Conservation (phyloP, 176 grass and related monocot species). For the Cenchrus americanus region DNA sequence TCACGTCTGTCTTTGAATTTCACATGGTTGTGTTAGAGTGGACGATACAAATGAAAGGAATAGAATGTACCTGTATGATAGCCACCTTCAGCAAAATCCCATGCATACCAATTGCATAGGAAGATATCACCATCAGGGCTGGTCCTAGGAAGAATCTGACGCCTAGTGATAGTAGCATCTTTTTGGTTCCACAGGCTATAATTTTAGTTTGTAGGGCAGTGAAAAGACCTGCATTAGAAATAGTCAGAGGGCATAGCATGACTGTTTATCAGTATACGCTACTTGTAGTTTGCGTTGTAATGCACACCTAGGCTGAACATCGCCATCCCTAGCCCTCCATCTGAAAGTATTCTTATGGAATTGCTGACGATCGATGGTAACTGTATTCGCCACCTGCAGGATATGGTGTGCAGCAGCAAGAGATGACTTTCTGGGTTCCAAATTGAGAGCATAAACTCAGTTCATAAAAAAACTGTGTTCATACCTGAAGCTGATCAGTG, state of each 20-base stretch:
- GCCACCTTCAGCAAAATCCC: constrained; percentile 69
- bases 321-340: constrained; percentile 88
- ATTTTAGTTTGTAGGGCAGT: constrained; percentile 80
- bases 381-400: constrained; percentile 67
- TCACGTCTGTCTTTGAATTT: constrained; percentile 15
- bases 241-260: not conserved
- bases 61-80: constrained; percentile 75
- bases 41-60: not conserved
- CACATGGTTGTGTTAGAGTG: not conserved
- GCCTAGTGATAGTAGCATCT: constrained; percentile 63
- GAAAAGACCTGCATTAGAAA: constrained; percentile 69
- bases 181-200: constrained; percentile 74
- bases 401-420: constrained; percentile 13
- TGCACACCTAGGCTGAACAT: constrained; percentile 32
- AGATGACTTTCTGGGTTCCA: constrained; percentile 17
- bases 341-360: constrained; percentile 78
- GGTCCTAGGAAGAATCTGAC: constrained; percentile 87
- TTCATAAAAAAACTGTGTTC: constrained; percentile 27
- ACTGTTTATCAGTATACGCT: constrained; percentile 5
- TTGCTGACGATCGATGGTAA: constrained; percentile 66
- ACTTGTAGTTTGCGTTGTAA: constrained; percentile 32
- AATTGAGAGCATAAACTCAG: constrained; percentile 16
- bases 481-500: constrained; percentile 87
- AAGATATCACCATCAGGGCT: constrained; percentile 64
- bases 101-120: constrained; percentile 71